phyloP scores from a whole-genome alignment of 2,329 filamentous ascomycete genomes.

The Colletotrichum spaethianum region DNA sequence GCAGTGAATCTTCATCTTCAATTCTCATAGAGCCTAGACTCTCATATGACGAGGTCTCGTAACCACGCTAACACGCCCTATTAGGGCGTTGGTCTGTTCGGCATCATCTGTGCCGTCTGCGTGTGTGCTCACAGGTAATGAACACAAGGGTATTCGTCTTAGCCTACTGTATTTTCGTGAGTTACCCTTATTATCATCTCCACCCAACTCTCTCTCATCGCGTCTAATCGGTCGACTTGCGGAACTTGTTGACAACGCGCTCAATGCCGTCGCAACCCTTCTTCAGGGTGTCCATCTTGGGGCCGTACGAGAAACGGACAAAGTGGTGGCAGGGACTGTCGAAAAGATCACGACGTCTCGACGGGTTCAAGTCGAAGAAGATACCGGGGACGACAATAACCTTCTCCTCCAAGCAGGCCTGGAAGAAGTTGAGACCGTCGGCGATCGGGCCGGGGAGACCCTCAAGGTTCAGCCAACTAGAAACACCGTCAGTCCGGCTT shows the following conservation, averaged over 20 bases:
- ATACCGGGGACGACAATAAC: conserved; percentile 97
- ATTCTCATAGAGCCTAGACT: not conserved
- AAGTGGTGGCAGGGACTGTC: conserved; percentile 96
- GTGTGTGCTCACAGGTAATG: conserved; percentile 6
- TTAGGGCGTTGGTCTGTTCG: not conserved
- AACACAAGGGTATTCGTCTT: not conserved
- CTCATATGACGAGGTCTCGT: not conserved
- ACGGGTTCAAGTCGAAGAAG: conserved; percentile 97
- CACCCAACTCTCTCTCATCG: not conserved
- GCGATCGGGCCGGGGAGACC: conserved; percentile 84
- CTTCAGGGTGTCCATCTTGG: conserved; percentile 83
- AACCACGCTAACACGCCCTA: not conserved
- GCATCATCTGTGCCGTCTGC: conserved; percentile 1
- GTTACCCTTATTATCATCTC: not conserved
- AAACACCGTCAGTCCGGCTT: conserved; percentile 12
- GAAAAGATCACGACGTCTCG: conserved; percentile 89
- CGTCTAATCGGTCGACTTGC: conserved; percentile 48
- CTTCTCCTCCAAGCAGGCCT: conserved; percentile 92
- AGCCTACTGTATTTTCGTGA: not conserved
- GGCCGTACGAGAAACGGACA: conserved; percentile 87
- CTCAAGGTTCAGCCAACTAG: conserved; percentile 71
- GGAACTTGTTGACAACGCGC: conserved; percentile 79
- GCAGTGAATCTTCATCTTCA: not conserved
- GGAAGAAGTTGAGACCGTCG: conserved; percentile 97
- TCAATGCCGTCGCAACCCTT: conserved; percentile 89